phyloP scores from a whole-genome alignment of 2,329 filamentous ascomycete species.

The Ploettnerulaceae sp. region DNA sequence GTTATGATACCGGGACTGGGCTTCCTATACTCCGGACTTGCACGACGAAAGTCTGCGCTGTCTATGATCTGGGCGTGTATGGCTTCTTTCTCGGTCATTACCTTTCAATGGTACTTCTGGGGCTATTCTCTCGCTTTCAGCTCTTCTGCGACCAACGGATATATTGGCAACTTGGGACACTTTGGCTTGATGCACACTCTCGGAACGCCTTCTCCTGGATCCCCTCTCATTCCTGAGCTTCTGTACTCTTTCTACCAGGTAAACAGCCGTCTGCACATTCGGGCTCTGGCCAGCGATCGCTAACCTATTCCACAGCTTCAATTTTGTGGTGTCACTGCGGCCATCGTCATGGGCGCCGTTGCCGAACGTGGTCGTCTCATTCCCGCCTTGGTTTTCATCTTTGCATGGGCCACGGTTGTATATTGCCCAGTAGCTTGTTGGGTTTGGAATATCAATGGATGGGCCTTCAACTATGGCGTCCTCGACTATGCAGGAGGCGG shows the following conservation, averaged over 20 bases:
- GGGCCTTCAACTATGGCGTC: conserved; percentile 86
- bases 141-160: conserved; percentile 73
- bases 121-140: conserved; percentile 95
- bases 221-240: conserved; percentile 80
- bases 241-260: conserved; percentile 94
- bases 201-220: conserved; percentile 79
- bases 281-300: too few relatives aligned
- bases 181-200: conserved; percentile 86
- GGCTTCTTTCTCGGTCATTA: conserved; percentile 84
- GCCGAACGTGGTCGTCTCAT: conserved; percentile 91
- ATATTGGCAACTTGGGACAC: conserved; percentile 84
- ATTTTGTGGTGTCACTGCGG: conserved; percentile 90
- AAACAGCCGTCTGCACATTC: conserved; percentile 19
- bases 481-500: conserved; percentile 95
- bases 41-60: conserved; percentile 93
- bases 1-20: conserved; percentile 96
- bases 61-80: conserved; percentile 98
- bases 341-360: conserved; percentile 86
- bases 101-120: conserved; percentile 99
- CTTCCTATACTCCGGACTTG: conserved; percentile 95
- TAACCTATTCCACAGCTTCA: conserved; percentile 62
- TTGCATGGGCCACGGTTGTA: conserved; percentile 94
- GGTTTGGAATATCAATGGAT: conserved; percentile 94
- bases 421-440: conserved; percentile 97
- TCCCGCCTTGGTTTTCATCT: conserved; percentile 90